Base-by-base conservation (phyloP, 31 red algal species). In the Odonthalia washingtoniensis region DNA sequence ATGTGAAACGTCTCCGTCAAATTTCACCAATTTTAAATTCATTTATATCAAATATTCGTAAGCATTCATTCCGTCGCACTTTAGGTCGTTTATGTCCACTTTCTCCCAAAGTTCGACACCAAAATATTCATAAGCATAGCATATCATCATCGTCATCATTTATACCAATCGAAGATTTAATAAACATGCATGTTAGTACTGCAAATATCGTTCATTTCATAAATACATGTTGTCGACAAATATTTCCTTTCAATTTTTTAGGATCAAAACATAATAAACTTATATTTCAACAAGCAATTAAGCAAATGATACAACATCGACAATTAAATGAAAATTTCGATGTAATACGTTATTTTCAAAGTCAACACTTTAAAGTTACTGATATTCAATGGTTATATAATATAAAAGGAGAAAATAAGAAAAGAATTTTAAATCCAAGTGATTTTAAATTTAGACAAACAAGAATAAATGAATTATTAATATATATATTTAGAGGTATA, bases 401-500 rank as follows among this genome's bases (percentile, higher is more conserved):
- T 70, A 61, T 24, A 17, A 37, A 62, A 69, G 85, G 74, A 34
- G 39, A 40, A 31, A 33, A 57, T 73, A 74, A 80, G 32, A 27
- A 65, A 46, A 61, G 73, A 73, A 75, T 83, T 65, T 70, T 30
- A 28, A 84, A 94, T 64, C 91, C 91, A 57, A 85, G 70, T 46
- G 91, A 94, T 66, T 78, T 94, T 17, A 46, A 39, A 3, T 94
- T 80, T 66, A 77, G 91, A n/a, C 43, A 64, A 26, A 41, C 41
- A 27, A 67, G 91, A n/a, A 74, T 94, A 18, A 34, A 34, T 34
- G 91, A 94, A 28, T 43, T 94, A 28, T 40, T 89, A 31, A 39
- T 37, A 24, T 94, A 85, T 84, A 31, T 94, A 36, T 89, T 94
- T 61, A 69, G 85, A 16, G 91, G 91, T 78, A 62, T 94, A 38